Evolutionary conservation across 2,329 filamentous ascomycete species (phyloP).

Genomic region (Calonectria pseudoturangicola): DNA sequence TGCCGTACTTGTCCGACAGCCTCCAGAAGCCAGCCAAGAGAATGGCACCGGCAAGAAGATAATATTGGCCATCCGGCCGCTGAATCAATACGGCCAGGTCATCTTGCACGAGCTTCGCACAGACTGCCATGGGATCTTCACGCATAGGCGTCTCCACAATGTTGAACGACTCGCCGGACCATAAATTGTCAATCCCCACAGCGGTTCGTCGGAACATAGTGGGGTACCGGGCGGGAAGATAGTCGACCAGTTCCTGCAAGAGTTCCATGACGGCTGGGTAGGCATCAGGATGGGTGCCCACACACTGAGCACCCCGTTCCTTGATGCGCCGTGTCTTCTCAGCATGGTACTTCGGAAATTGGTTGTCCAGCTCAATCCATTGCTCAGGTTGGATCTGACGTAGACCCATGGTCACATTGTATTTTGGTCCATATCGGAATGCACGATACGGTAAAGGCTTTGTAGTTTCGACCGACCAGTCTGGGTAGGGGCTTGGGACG

Average conservation of each 20-base stretch:
- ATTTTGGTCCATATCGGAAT: conserved; percentile 85
- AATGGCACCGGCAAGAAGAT: conserved; percentile 85
- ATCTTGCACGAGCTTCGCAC: conserved; percentile 84
- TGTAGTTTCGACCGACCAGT: conserved; percentile 81
- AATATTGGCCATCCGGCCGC: conserved; percentile 84
- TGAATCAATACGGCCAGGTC: conserved; percentile 91
- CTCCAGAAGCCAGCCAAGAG: conserved; percentile 90
- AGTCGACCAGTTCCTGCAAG: conserved; percentile 81
- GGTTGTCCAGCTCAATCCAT: conserved; percentile 91
- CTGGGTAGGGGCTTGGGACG: conserved; percentile 75
- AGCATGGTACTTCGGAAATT: conserved; percentile 83
- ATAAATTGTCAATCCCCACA: conserved; percentile 81
- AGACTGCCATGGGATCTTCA: conserved; percentile 87
- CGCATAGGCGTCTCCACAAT: conserved; percentile 76
- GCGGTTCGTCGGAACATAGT: conserved; percentile 78
- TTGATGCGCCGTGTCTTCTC: conserved; percentile 81
- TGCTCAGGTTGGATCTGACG: conserved; percentile 81
- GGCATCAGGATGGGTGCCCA: conserved; percentile 80
- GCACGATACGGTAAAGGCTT: conserved; percentile 86
- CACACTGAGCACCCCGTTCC: conserved; percentile 81
- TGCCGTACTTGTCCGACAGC: conserved; percentile 86
- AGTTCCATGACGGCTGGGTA: conserved; percentile 84
- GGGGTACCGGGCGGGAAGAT: conserved; percentile 86
- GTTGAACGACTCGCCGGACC: conserved; percentile 84
- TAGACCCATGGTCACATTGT: conserved; percentile 86